phyloP scores from a whole-genome alignment of 2,329 filamentous ascomycete genomes.

The Dendryphion nanum region DNA sequence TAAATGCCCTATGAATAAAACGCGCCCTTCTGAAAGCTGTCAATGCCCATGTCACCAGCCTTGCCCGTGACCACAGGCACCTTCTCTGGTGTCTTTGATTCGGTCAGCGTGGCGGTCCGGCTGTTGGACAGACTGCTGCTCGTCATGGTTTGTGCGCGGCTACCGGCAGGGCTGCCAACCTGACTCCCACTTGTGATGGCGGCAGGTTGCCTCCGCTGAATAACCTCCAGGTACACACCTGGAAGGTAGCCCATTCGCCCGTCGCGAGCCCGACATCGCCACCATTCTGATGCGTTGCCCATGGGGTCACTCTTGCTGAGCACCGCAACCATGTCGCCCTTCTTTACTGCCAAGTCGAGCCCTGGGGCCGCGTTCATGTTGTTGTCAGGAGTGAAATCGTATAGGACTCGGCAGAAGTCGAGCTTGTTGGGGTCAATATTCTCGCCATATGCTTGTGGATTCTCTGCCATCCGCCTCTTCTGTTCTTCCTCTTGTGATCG shows the following conservation, averaged over 20 bases:
- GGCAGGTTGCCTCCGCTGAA: conserved; percentile 56
- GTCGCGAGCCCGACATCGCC: conserved; percentile 88
- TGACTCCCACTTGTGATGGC: conserved; percentile 45
- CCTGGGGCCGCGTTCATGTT: conserved; percentile 56
- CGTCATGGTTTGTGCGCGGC: conserved; percentile 57
- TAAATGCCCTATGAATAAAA: conserved; percentile 59
- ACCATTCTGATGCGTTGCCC: conserved; percentile 94
- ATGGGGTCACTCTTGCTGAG: conserved; percentile 89
- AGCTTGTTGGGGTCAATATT: conserved; percentile 83
- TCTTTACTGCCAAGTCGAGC: conserved; percentile 87
- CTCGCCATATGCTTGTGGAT: conserved; percentile 46
- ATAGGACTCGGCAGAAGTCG: conserved; percentile 92
- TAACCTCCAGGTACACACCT: conserved; percentile 80
- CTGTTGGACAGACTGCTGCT: conserved; percentile 41
- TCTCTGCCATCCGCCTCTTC: conserved; percentile 55
- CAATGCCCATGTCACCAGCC: conserved; percentile 62
- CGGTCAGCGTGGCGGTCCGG: conserved; percentile 45
- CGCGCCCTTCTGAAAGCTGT: conserved; percentile 70
- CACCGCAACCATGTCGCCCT: conserved; percentile 93
- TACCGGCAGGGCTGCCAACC: conserved; percentile 43
- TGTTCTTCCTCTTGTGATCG: conserved; percentile 83
- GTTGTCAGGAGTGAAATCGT: conserved; percentile 85
- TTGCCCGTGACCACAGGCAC: conserved; percentile 57
- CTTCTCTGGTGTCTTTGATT: conserved; percentile 41
- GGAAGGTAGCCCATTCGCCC: conserved; percentile 90